Percentiles rank a stretch among this genome's conserved stretches.
phyloP scores from a whole-genome alignment of 2,329 filamentous ascomycete species.

The Claviceps fusiformis region DNA sequence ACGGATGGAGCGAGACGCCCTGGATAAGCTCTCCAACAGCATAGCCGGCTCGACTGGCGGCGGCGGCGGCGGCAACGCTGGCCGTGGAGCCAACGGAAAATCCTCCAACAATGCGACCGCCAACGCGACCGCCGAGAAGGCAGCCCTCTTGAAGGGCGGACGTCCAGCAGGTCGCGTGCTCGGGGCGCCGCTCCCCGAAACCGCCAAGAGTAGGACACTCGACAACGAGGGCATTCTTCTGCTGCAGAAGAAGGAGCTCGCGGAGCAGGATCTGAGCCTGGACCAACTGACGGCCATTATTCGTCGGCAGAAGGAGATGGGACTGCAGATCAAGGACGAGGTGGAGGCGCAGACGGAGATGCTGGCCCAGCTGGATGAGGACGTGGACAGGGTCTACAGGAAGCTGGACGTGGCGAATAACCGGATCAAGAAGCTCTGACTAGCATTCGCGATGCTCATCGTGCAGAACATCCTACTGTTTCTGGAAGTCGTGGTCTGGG shows the following conservation, averaged over 20 bases:
- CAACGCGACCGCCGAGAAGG: constrained; percentile 32
- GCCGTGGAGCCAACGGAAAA: constrained; percentile 27
- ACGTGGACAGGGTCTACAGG: constrained; percentile 49
- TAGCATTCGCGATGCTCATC: constrained; percentile 12
- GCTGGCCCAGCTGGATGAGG: constrained; percentile 52
- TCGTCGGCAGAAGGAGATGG: constrained; percentile 62
- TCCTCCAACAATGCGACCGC: background rate
- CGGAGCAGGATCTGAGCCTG: constrained; percentile 61
- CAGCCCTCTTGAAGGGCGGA: constrained; percentile 29
- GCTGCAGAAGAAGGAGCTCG: constrained; percentile 60
- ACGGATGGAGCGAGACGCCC: constrained; percentile 58
- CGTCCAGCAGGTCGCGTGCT: constrained; percentile 48
- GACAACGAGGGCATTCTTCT: constrained; percentile 64
- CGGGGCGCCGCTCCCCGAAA: constrained; percentile 60
- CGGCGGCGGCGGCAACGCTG: constrained; percentile 15
- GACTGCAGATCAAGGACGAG: constrained; percentile 61
- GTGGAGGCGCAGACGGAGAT: constrained; percentile 58
- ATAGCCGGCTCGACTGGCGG: constrained; percentile 17
- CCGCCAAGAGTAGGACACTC: constrained; percentile 60
- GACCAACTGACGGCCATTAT: constrained; percentile 56
- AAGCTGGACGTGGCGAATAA: constrained; percentile 67
- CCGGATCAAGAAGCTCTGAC: constrained; percentile 52
- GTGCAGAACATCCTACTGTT: constrained; percentile 16
- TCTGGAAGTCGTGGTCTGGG: constrained; percentile 19
- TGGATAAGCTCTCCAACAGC: constrained; percentile 58